Conservation (phyloP, 1,284 basidiomycete species). For the Athelia psychrophila region DNA sequence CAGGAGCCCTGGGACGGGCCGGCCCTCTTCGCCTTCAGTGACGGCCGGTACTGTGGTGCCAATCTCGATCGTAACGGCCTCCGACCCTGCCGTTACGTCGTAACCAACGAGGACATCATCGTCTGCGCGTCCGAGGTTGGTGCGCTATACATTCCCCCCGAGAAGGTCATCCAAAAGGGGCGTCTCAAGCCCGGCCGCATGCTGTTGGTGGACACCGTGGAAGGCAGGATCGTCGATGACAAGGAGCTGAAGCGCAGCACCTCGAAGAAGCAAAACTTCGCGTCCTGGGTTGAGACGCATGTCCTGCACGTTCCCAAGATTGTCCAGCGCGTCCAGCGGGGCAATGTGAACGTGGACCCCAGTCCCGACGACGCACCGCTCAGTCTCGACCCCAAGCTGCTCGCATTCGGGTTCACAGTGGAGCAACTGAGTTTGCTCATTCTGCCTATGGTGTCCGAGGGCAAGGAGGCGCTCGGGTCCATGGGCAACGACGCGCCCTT, state of each 20-base stretch:
- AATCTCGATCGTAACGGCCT: slow-evolving; percentile 95
- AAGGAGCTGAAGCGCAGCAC: slow-evolving; percentile 90
- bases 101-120: slow-evolving; percentile 94
- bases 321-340: slow-evolving; percentile 82
- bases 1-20: slow-evolving; percentile 98
- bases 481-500: slow-evolving; percentile 97
- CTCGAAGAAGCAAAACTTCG: slow-evolving; percentile 87
- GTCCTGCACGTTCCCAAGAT: slow-evolving; percentile 85
- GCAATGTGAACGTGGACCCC: slow-evolving; percentile 52
- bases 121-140: slow-evolving; percentile 97
- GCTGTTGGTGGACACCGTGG: slow-evolving; percentile 92
- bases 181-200: slow-evolving; percentile 95
- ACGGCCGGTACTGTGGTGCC: slow-evolving; percentile 94
- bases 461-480: slow-evolving; percentile 93
- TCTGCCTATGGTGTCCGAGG: slow-evolving; percentile 90
- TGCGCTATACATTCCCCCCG: slow-evolving; percentile 82
- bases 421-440: slow-evolving; percentile 92
- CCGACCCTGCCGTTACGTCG: slow-evolving; percentile 90
- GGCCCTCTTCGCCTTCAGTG: slow-evolving; percentile 93
- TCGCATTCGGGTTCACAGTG: slow-evolving; percentile 92
- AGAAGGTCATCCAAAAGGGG: slow-evolving; percentile 91
- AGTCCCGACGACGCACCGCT: slow-evolving; percentile 74
- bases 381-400: slow-evolving; percentile 85
- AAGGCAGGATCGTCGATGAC: slow-evolving; percentile 94
- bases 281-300: slow-evolving; percentile 88